These are phyloP conservation scores for Oryza glaberrima DNA, from an alignment of 176 grass and related monocot genomes.

Conservation along the genomic window DNA sequence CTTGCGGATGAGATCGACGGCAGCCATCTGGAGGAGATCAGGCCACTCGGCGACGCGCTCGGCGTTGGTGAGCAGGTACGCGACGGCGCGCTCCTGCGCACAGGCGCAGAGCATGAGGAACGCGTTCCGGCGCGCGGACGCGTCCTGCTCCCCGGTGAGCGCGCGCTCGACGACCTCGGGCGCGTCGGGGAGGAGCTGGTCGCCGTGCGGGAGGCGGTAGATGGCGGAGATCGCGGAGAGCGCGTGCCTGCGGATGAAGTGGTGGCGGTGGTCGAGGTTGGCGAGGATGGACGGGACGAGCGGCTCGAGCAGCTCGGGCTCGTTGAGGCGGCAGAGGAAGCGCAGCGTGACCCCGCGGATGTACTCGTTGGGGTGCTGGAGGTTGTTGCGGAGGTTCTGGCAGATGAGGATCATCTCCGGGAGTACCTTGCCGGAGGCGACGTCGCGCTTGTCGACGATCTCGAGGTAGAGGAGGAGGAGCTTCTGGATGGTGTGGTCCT, in stretches of 20 bases:
- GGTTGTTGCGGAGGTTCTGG: slow-evolving; percentile 89
- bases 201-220: slow-evolving; percentile 58
- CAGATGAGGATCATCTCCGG: slow-evolving; percentile 98
- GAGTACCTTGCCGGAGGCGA: slow-evolving; percentile 53
- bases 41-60: slow-evolving; percentile 61
- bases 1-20: slow-evolving; percentile 60
- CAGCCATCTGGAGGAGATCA: slow-evolving; percentile 70
- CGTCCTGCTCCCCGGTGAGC: slow-evolving; percentile 57
- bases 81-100: slow-evolving; percentile 60
- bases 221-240: slow-evolving; percentile 62
- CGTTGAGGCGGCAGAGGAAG: slow-evolving; percentile 69
- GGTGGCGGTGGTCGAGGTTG: slow-evolving; percentile 80
- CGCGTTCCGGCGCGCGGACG: slow-evolving; percentile 53
- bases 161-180: slow-evolving; percentile 62
- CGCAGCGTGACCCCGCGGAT: slow-evolving; percentile 74
- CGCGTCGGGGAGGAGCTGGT: slow-evolving; percentile 73
- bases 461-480: slow-evolving; percentile 68
- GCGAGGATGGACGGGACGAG: slow-evolving; percentile 68
- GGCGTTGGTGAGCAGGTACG: slow-evolving; percentile 49
- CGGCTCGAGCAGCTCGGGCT: slow-evolving; percentile 70
- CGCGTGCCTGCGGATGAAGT: slow-evolving; percentile 68
- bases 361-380: slow-evolving; percentile 84
- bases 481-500: slow-evolving; percentile 74
- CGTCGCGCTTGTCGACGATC: slow-evolving; percentile 59
- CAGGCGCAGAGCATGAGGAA: slow-evolving; percentile 62